Base-by-base conservation (phyloP, 192 early-diverging fungal genomes). In the Coemansia sp. region DNA sequence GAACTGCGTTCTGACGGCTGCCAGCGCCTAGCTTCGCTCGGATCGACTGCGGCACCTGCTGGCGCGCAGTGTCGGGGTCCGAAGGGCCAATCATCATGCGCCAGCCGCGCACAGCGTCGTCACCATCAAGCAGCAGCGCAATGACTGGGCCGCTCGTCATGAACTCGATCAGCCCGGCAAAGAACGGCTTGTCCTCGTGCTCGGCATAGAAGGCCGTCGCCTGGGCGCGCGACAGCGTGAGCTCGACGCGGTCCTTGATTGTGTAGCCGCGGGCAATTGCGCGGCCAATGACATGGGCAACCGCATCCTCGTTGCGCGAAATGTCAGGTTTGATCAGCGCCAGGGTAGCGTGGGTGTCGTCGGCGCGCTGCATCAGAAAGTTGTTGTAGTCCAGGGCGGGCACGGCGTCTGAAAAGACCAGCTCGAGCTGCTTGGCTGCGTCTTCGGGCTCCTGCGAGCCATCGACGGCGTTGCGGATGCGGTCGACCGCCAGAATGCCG, bases 261-360 rank as follows among this genome's bases (percentile, higher is more conserved):
- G 50, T 26, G 53, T 80, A 85, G 38, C 84, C 83, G 17, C 75
- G 76, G 1, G 67, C 68, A 19, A 56, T 25, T 11, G 79, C 67
- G 52, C 80, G 70, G 47, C 62, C 54, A 27, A 80, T 72, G 26
- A 86, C 72, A 12, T 35, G 53, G 37, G 59, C 65, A 19, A 82
- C 73, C 2, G 64, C 63, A 8, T 57, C 37, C n/a, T 63, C 59
- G 43, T 70, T 50, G 27, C 48, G 54, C 17, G 74, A 51, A 4
- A 80, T 67, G 56, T 87, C 86, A 16, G 86, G 85, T 45, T 87
- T 87, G 56, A 87, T 76, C 23, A 86, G 60, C 16, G 82, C 85
- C 51, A 87, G 57, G 6, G 86, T 86, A 41, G 57, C 45, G 59
- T 81, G 74, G 11, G 65, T 75, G 19, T 69, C 71, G 21, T 71